Conservation (phyloP, 768 basidiomycete species). For the Cystofilobasidium ferigula region DNA sequence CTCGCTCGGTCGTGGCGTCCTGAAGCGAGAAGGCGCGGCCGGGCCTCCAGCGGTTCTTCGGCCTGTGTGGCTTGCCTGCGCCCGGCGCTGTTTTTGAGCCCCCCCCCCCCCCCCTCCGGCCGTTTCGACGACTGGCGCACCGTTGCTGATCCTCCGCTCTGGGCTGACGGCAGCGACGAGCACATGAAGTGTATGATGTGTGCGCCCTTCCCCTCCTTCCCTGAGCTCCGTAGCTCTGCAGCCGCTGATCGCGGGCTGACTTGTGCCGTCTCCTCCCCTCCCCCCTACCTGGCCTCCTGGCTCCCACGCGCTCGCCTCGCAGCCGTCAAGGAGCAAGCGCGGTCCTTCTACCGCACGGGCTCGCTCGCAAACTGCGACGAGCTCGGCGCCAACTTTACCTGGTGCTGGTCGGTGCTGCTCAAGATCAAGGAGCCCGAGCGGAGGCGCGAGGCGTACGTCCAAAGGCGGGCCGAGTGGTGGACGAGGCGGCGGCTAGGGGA, state of each 20-base stretch:
- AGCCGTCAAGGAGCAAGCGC: slow-evolving; percentile 73
- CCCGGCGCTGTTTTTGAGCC: too few relatives aligned
- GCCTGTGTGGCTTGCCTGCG: too few relatives aligned
- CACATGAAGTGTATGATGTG: background rate
- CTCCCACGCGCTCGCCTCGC: background rate
- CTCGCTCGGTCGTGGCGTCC: too few relatives aligned
- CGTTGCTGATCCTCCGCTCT: too few relatives aligned
- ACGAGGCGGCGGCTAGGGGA: slow-evolving; percentile 52
- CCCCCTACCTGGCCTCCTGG: too few relatives aligned
- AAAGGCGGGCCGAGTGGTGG: slow-evolving; percentile 92
- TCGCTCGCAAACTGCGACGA: slow-evolving; percentile 55
- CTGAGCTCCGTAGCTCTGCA: background rate
- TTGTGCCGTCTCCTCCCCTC: too few relatives aligned
- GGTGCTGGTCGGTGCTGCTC: slow-evolving; percentile 70
- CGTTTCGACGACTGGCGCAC: too few relatives aligned
- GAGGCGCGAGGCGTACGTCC: slow-evolving; percentile 72
- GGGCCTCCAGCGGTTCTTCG: too few relatives aligned
- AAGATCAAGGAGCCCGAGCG: slow-evolving; percentile 58
- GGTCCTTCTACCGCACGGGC: slow-evolving; percentile 78
- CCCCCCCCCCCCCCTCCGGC: too few relatives aligned
- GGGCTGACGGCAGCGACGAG: background rate
- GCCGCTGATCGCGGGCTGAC: background rate
- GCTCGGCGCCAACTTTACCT: slow-evolving; percentile 89
- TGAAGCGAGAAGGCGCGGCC: too few relatives aligned
- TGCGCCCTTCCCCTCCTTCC: background rate